Evolutionary conservation across 2,329 filamentous ascomycete species (phyloP).

Genomic region (Aureobasidium zeae): DNA sequence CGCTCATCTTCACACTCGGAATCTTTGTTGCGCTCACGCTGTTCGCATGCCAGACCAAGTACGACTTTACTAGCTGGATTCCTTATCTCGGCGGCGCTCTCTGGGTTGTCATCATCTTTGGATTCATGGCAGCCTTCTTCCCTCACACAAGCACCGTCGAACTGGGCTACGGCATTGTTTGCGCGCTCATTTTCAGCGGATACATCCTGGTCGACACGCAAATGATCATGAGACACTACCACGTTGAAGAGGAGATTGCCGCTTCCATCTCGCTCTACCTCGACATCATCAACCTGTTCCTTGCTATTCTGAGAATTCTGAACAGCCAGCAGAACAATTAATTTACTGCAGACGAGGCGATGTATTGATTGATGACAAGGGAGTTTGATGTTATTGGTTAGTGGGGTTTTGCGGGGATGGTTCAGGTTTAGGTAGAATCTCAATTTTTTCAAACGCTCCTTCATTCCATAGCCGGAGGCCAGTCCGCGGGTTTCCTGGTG

Average conservation of each 20-base stretch:
- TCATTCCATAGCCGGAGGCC: too few species aligned
- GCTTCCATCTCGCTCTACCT: slow-evolving; percentile 85
- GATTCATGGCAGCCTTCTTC: slow-evolving; percentile 87
- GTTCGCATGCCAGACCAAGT: slow-evolving; percentile 95
- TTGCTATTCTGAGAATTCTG: slow-evolving; percentile 87
- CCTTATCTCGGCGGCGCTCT: slow-evolving; percentile 86
- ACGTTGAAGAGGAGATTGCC: slow-evolving; percentile 96
- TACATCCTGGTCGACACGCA: slow-evolving; percentile 98
- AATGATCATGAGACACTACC: slow-evolving; percentile 87
- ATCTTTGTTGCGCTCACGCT: slow-evolving; percentile 57
- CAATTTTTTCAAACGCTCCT: too few species aligned
- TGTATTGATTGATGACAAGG: not conserved
- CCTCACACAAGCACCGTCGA: slow-evolving; percentile 73
- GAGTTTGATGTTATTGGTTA: slow-evolving; percentile 9
- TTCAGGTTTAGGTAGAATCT: too few species aligned
- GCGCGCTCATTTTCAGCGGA: slow-evolving; percentile 80
- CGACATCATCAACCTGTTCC: slow-evolving; percentile 93
- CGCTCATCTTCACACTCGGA: slow-evolving; percentile 69
- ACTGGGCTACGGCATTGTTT: slow-evolving; percentile 72
- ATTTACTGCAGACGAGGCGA: not conserved
- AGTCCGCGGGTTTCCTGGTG: too few species aligned
- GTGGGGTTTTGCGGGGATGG: not conserved
- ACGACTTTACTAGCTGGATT: slow-evolving; percentile 96
- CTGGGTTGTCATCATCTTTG: slow-evolving; percentile 85
- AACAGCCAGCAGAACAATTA: slow-evolving; percentile 96